phyloP scores from a whole-genome alignment of 345 rosid species.

The Heritiera littoralis region DNA sequence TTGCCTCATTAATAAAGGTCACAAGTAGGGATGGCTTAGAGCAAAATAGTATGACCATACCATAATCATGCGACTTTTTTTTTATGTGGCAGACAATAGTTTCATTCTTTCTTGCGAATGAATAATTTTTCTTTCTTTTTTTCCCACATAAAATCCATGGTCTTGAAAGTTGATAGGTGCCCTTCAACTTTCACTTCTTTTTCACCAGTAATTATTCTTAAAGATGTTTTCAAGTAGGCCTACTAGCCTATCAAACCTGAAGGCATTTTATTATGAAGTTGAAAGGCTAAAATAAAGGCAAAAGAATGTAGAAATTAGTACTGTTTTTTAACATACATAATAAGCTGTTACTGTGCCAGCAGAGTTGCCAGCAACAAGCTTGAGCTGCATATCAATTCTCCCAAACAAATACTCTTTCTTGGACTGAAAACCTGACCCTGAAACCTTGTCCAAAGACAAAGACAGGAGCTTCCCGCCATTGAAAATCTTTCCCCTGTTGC shows the following conservation, averaged over 20 bases:
- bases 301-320: background rate
- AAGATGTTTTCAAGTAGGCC: constrained; percentile 7
- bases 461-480: constrained; percentile 52
- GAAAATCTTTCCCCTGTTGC: constrained; percentile 51
- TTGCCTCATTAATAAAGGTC: background rate
- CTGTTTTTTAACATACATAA: constrained; percentile 38
- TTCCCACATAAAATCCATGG: background rate
- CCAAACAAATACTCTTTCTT: constrained; percentile 59
- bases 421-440: constrained; percentile 69
- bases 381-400: constrained; percentile 64
- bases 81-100: constrained; percentile 11
- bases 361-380: constrained; percentile 66
- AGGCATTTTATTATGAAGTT: background rate
- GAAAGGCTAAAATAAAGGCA: background rate
- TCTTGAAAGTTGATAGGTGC: background rate
- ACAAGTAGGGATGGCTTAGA: background rate
- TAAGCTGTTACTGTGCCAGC: constrained; percentile 74
- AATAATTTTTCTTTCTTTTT: background rate
- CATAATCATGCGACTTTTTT: background rate
- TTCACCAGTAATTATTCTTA: background rate
- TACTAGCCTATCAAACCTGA: background rate
- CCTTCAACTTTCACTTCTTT: background rate
- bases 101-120: background rate
- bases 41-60: background rate
- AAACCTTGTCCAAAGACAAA: constrained; percentile 54